Conservation (phyloP, 371 early-diverging fungal genomes). For the Apophysomyces trapeziformis region DNA sequence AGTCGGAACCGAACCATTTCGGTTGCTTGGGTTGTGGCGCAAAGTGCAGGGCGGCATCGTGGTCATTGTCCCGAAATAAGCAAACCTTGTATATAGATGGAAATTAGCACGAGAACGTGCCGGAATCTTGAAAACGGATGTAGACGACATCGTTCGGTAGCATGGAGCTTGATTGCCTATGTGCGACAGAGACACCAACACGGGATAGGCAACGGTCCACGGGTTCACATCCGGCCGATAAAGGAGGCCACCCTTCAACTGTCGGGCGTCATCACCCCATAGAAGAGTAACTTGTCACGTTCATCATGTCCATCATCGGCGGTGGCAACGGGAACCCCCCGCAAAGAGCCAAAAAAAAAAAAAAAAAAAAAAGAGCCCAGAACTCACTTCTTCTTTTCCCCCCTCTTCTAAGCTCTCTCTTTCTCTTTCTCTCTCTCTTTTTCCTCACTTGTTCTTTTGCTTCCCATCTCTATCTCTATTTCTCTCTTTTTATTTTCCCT, state of each 20-base stretch:
- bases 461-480: constrained; percentile 10
- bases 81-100: constrained; percentile 9
- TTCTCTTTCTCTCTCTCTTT: constrained; percentile 8
- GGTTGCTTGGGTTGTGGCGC: constrained; percentile 9
- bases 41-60: constrained; percentile 12
- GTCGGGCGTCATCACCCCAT: constrained; percentile 13
- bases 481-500: not conserved
- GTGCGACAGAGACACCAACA: constrained; percentile 10
- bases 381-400: constrained; percentile 12
- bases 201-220: constrained; percentile 11
- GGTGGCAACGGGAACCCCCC: constrained; percentile 10
- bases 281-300: constrained; percentile 10
- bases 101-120: constrained; percentile 10
- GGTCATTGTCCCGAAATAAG: constrained; percentile 12
- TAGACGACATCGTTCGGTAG: constrained; percentile 7
- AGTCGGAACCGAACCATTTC: constrained; percentile 11
- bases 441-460: not conserved
- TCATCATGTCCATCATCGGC: constrained; percentile 10
- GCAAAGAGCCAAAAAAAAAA: not conserved
- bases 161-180: constrained; percentile 4
- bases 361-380: constrained; percentile 3
- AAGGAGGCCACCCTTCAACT: constrained; percentile 13
- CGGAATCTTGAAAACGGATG: constrained; percentile 12
- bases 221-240: constrained; percentile 15
- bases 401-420: constrained; percentile 11